Percentiles rank a stretch among this genome's conserved stretches.
phyloP scores from a whole-genome alignment of 1,284 basidiomycete genomes.

The Cystobasidiaceae sp. region DNA sequence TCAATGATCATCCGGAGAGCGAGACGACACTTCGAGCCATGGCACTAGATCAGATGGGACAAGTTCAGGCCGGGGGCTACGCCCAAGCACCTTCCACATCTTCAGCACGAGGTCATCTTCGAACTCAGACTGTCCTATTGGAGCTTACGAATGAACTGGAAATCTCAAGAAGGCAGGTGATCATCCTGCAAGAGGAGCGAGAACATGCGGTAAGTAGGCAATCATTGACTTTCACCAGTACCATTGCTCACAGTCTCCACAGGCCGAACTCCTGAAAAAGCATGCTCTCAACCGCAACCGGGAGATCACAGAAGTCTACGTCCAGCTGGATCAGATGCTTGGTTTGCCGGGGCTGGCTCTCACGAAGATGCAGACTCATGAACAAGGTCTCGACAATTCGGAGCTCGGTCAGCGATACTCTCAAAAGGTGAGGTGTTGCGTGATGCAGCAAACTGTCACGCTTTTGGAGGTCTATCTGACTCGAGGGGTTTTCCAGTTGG shows the following conservation, averaged over 20 bases:
- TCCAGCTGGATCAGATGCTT: slow-evolving; percentile 10
- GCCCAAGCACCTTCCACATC: no score
- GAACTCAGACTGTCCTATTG: slow-evolving; percentile 15
- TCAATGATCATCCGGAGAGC: no score
- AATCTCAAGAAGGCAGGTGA: neutral
- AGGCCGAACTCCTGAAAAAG: slow-evolving; percentile 3
- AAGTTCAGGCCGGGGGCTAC: neutral
- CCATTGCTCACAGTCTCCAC: neutral
- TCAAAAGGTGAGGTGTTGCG: no score
- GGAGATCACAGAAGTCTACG: slow-evolving; percentile 10
- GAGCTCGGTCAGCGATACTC: no score
- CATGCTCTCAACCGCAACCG: slow-evolving; percentile 12
- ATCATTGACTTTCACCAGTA: neutral
- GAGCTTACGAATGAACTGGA: slow-evolving; percentile 24
- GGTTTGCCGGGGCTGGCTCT: slow-evolving; percentile 7
- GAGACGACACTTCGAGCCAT: no score
- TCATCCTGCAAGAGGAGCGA: neutral
- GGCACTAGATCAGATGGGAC: slow-evolving; percentile 16
- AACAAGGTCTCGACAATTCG: neutral
- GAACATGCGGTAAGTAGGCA: neutral
- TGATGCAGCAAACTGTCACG: no score
- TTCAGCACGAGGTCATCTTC: neutral
- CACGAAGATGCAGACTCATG: neutral
- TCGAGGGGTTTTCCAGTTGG: neutral
- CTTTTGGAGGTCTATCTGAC: neutral